Evolutionary conservation across 2,329 filamentous ascomycete species (phyloP).

Genomic region (Furcasterigmium sp.): DNA sequence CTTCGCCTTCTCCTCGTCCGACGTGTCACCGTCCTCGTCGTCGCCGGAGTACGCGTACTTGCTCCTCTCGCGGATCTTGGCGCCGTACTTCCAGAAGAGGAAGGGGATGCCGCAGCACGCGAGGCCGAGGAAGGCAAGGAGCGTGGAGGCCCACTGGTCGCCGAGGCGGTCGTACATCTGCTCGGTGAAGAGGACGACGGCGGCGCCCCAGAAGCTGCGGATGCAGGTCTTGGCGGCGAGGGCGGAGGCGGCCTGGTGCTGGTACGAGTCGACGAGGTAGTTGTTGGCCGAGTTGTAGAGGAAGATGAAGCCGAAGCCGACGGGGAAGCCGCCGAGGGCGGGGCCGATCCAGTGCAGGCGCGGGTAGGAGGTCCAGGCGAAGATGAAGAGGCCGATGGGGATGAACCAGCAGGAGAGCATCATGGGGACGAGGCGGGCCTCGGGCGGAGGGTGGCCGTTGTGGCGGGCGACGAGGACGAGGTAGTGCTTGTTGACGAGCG

Average conservation of each 20-base stretch:
- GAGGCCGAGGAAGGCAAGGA: conserved; percentile 69
- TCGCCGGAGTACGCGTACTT: conserved; percentile 69
- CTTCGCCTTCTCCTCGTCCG: conserved; percentile 32
- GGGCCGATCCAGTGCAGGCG: conserved; percentile 66
- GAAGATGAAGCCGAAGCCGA: conserved; percentile 80
- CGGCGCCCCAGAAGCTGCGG: conserved; percentile 75
- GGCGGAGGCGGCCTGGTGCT: conserved; percentile 72
- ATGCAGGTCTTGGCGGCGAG: conserved; percentile 79
- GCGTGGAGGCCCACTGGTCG: conserved; percentile 69
- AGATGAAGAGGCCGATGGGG: conserved; percentile 52
- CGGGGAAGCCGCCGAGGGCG: conserved; percentile 62
- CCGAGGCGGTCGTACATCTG: conserved; percentile 74
- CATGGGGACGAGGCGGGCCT: conserved; percentile 77
- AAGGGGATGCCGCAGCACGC: conserved; percentile 80
- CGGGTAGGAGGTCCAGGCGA: conserved; percentile 60
- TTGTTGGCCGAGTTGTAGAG: conserved; percentile 76
- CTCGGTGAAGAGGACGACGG: conserved; percentile 70
- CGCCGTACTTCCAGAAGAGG: conserved; percentile 75
- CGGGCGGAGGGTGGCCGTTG: conserved; percentile 70
- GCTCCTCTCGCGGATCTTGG: conserved; percentile 60
- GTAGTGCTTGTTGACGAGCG: conserved; percentile 79
- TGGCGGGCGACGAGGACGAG: conserved; percentile 55
- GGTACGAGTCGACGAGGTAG: conserved; percentile 61
- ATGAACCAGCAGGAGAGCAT: conserved; percentile 72
- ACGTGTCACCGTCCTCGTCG: conserved; percentile 32